These are phyloP conservation scores for Geranium incanum DNA, from an alignment of 441 rosid species.

Conservation along the genomic window DNA sequence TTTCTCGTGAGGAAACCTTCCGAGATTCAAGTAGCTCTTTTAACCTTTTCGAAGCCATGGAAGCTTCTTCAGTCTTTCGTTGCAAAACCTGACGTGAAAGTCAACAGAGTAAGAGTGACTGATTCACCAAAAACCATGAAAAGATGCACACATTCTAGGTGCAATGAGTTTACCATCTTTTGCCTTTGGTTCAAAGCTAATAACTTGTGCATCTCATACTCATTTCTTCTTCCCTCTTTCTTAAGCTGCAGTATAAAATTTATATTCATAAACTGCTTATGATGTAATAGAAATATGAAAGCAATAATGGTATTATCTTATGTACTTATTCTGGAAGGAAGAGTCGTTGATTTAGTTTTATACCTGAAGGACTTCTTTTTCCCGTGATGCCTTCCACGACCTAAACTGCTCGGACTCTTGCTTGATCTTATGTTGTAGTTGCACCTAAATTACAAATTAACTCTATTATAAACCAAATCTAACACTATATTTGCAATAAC, in stretches of 20 bases:
- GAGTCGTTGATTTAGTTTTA: neutral
- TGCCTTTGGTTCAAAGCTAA: slow-evolving; percentile 91
- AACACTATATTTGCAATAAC: slow-evolving; percentile 4
- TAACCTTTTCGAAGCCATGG: slow-evolving; percentile 87
- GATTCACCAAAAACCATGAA: neutral
- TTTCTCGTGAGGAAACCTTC: slow-evolving; percentile 68
- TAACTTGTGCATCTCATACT: slow-evolving; percentile 93
- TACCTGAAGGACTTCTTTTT: slow-evolving; percentile 99
- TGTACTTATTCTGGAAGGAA: neutral
- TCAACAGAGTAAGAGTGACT: slow-evolving; percentile 12
- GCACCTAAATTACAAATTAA: slow-evolving; percentile 48
- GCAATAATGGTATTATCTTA: no score
- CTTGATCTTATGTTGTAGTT: slow-evolving; percentile 89
- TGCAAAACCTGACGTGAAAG: slow-evolving; percentile 60
- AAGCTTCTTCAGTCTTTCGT: slow-evolving; percentile 95
- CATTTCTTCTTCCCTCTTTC: slow-evolving; percentile 95
- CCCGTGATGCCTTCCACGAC: slow-evolving; percentile 82
- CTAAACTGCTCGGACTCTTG: slow-evolving; percentile 95
- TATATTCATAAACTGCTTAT: no score
- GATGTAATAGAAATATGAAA: no score
- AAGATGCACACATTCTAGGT: neutral
- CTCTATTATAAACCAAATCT: slow-evolving; percentile 13
- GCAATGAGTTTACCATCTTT: slow-evolving; percentile 57
- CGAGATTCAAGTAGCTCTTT: slow-evolving; percentile 84
- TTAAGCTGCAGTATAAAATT: slow-evolving; percentile 46